Conservation (phyloP, 2,329 filamentous ascomycete species). For the Lithohypha guttulata region DNA sequence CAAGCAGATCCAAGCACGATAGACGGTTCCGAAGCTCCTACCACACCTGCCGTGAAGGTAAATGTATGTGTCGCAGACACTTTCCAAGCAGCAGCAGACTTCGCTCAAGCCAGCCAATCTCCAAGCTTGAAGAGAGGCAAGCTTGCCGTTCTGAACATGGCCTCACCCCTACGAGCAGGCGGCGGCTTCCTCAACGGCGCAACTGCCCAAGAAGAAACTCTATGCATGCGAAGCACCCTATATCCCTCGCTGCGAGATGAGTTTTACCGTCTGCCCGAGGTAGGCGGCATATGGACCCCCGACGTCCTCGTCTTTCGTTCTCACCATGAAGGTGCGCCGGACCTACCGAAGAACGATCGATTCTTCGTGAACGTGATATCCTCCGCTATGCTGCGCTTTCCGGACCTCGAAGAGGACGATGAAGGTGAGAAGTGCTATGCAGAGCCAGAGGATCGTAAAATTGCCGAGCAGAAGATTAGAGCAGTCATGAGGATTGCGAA, state of each 20-base stretch:
- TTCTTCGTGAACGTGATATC: conserved; percentile 14
- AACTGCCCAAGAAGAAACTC: conserved; percentile 12
- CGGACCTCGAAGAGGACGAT: conserved; percentile 8
- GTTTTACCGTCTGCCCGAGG: conserved; percentile 12
- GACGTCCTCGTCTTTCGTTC: conserved; percentile 11
- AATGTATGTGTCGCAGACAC: conserved; percentile 4
- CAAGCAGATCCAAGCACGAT: background rate
- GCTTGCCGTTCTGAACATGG: conserved; percentile 15
- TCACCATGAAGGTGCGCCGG: background rate
- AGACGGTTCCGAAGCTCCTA: background rate
- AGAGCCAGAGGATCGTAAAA: conserved; percentile 9
- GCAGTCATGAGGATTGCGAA: conserved; percentile 10
- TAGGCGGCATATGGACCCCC: conserved; percentile 10
- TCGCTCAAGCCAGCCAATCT: background rate
- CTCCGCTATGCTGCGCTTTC: conserved; percentile 9
- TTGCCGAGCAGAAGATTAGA: conserved; percentile 10
- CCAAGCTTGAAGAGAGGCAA: background rate
- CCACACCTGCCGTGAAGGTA: background rate
- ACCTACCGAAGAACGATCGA: conserved; percentile 9
- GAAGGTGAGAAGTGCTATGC: conserved; percentile 8
- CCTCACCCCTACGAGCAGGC: conserved; percentile 11
- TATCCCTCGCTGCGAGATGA: conserved; percentile 10
- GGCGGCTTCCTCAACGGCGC: conserved; percentile 14
- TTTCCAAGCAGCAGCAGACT: conserved; percentile 4
- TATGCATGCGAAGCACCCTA: conserved; percentile 13